These are phyloP conservation scores for Curvularia verruculosa DNA, from an alignment of 2,329 filamentous ascomycete genomes.

Conservation along the genomic window DNA sequence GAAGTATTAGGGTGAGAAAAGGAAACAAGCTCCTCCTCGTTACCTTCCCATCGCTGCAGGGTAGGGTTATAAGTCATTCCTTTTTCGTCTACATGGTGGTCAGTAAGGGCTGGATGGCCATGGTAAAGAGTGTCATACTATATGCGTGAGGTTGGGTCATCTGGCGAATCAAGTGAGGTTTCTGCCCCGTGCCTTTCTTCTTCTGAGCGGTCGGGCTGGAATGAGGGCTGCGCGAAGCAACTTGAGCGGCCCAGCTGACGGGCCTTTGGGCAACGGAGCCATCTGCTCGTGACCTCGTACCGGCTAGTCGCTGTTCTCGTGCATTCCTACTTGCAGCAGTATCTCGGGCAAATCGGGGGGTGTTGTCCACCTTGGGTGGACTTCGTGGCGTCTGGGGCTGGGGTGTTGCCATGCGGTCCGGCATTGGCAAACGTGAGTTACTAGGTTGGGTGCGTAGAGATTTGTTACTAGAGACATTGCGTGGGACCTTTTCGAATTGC, in stretches of 20 bases:
- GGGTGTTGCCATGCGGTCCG: constrained; percentile 55
- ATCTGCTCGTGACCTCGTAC: constrained; percentile 52
- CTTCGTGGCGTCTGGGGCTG: constrained; percentile 62
- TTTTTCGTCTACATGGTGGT: constrained; percentile 69
- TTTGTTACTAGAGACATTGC: constrained; percentile 71
- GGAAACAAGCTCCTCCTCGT: constrained; percentile 79
- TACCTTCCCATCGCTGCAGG: constrained; percentile 92
- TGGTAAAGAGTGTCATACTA: constrained; percentile 62
- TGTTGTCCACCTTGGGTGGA: constrained; percentile 58
- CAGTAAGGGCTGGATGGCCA: constrained; percentile 7
- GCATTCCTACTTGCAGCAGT: constrained; percentile 70
- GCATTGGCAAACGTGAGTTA: constrained; percentile 49
- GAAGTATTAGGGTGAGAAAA: constrained; percentile 67
- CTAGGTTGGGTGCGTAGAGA: constrained; percentile 60
- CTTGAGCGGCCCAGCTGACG: constrained; percentile 66
- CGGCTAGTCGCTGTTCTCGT: constrained; percentile 64
- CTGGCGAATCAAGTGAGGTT: constrained; percentile 89
- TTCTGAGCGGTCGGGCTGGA: constrained; percentile 57
- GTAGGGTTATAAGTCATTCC: constrained; percentile 95
- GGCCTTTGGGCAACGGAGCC: constrained; percentile 59
- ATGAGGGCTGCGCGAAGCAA: constrained; percentile 58
- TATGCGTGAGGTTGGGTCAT: constrained; percentile 79
- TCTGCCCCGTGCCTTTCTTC: constrained; percentile 63
- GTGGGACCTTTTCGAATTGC: constrained; percentile 80
- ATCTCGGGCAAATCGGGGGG: constrained; percentile 69